Conservation (phyloP, 2,329 filamentous ascomycete species). For the Diaporthe destruens region DNA sequence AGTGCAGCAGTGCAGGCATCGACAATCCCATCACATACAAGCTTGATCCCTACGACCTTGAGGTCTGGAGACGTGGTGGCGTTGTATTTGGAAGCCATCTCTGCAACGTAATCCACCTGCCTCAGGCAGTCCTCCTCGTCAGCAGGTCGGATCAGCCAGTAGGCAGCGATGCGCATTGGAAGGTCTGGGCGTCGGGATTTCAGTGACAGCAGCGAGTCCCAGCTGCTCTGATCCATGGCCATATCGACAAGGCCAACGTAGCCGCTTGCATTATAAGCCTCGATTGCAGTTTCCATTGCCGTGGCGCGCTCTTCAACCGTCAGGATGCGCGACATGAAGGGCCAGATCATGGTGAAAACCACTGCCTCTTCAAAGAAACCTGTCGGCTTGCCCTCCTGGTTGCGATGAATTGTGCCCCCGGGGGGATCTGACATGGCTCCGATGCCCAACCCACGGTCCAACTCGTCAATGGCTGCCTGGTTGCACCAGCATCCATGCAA, state of each 20-base stretch:
- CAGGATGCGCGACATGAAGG: constrained; percentile 62
- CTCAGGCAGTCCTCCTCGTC: constrained; percentile 58
- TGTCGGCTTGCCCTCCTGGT: constrained; percentile 58
- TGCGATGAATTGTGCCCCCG: constrained; percentile 65
- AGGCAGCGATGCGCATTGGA: constrained; percentile 64
- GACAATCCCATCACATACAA: constrained; percentile 75
- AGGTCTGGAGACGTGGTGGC: constrained; percentile 58
- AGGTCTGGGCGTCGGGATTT: constrained; percentile 49
- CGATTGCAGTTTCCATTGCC: constrained; percentile 60
- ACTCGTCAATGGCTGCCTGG: constrained; percentile 62
- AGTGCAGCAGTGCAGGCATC: constrained; percentile 75
- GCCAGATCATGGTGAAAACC: constrained; percentile 67
- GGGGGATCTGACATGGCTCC: constrained; percentile 60
- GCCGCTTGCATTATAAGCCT: constrained; percentile 62
- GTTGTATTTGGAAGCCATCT: constrained; percentile 60
- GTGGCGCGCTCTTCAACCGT: constrained; percentile 61
- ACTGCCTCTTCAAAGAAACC: constrained; percentile 67
- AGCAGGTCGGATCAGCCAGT: constrained; percentile 67
- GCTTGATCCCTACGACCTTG: constrained; percentile 71
- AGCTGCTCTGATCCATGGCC: constrained; percentile 69
- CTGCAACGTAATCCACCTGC: constrained; percentile 65
- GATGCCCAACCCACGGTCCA: constrained; percentile 63
- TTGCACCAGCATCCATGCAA: constrained; percentile 70
- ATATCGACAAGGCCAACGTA: constrained; percentile 70
- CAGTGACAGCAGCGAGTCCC: constrained; percentile 62